Conservation (phyloP, 176 grass and related monocot species). For the Hordeum vulgare region MorexV3_pseudomolecules_assembly NC_058522.1:522655377-522655876, state of each 20-base stretch:
- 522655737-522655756: constrained; percentile 23
- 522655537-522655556: constrained; percentile 51
- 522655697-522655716: constrained; percentile 74
- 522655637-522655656: constrained; percentile 40
- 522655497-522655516: constrained; percentile 51
- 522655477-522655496: constrained; percentile 43
- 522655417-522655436: constrained; percentile 64
- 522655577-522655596: constrained; percentile 26
- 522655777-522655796: constrained; percentile 36
- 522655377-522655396: neutral
- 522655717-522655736: constrained; percentile 46
- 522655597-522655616: constrained; percentile 20
- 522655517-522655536: constrained; percentile 53
- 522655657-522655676: constrained; percentile 60
- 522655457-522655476: constrained; percentile 51
- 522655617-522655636: constrained; percentile 35
- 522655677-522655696: constrained; percentile 55
- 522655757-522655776: constrained; percentile 25
- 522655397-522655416: constrained; percentile 21
- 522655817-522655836: constrained; percentile 47
- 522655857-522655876: constrained; percentile 41
- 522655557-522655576: constrained; percentile 61
- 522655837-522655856: constrained; percentile 57
- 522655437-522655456: constrained; percentile 54
- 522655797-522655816: constrained; percentile 53